phyloP scores from a whole-genome alignment of 371 early-diverging fungal species.

The Rhizomucor pusillus region DNA sequence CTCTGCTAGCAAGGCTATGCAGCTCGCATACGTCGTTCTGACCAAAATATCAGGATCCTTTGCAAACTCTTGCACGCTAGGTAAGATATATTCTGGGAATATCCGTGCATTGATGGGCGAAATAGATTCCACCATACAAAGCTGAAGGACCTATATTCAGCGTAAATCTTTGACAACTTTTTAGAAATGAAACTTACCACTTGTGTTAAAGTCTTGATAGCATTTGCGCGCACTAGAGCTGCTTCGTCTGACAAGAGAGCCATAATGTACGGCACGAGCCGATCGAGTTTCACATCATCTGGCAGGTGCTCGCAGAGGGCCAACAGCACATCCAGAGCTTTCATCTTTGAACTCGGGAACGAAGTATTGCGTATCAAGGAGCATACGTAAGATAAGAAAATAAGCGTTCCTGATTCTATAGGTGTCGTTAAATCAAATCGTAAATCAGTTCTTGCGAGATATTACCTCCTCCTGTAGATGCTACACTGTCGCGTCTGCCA shows the following conservation, averaged over 20 bases:
- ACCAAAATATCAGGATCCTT: conserved; percentile 77
- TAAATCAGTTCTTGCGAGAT: background rate
- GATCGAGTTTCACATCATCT: conserved; percentile 78
- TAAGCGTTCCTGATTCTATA: conserved; percentile 61
- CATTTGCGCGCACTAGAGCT: conserved; percentile 70
- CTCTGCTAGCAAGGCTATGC: conserved; percentile 79
- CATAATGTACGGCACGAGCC: conserved; percentile 82
- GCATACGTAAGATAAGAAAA: conserved; percentile 64
- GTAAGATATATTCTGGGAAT: conserved; percentile 88
- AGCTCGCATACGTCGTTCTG: conserved; percentile 78
- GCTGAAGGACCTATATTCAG: conserved; percentile 25
- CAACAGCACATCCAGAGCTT: conserved; percentile 75
- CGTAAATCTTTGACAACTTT: background rate
- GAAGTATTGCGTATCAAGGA: conserved; percentile 70
- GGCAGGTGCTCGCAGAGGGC: conserved; percentile 65
- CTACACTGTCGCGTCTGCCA: background rate
- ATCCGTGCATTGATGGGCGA: conserved; percentile 82
- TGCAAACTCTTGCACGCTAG: conserved; percentile 66
- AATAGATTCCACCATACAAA: conserved; percentile 74
- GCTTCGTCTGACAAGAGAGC: conserved; percentile 67
- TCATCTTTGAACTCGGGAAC: conserved; percentile 70
- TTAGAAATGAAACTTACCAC: conserved; percentile 48
- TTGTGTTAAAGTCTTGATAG: conserved; percentile 74
- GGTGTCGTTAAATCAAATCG: background rate
- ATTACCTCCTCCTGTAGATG: conserved; percentile 18